Conservation (phyloP, 441 rosid genomes). For the Eruca vesicaria region DNA sequence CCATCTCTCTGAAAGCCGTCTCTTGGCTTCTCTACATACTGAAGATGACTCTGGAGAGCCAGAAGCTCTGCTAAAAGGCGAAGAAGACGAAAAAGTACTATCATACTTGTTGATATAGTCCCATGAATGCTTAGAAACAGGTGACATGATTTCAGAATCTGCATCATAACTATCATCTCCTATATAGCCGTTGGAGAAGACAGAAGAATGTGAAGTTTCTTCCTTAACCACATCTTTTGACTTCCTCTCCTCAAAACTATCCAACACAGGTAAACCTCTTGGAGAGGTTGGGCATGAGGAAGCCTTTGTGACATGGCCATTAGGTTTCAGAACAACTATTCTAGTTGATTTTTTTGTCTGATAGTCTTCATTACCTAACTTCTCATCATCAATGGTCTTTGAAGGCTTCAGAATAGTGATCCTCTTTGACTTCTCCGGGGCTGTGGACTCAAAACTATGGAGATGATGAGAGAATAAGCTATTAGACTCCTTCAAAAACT, state of each 20-base stretch:
- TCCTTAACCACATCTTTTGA: constrained; percentile 60
- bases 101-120: constrained; percentile 65
- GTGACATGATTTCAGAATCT: constrained; percentile 78
- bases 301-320: constrained; percentile 46
- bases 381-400: constrained; percentile 51
- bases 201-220: constrained; percentile 66
- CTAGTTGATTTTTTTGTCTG: constrained; percentile 55
- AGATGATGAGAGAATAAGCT: constrained; percentile 61
- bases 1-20: constrained; percentile 97
- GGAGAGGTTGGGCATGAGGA: constrained; percentile 56
- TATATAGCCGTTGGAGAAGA: constrained; percentile 43
- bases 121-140: constrained; percentile 80
- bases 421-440: constrained; percentile 71
- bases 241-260: constrained; percentile 45
- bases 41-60: constrained; percentile 91
- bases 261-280: constrained; percentile 39
- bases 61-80: constrained; percentile 65
- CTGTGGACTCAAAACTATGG: constrained; percentile 42
- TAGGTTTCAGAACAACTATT: constrained; percentile 90
- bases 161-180: constrained; percentile 70
- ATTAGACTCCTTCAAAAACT: constrained; percentile 81
- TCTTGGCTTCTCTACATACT: constrained; percentile 91
- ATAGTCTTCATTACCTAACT: constrained; percentile 31
- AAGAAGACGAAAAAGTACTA: constrained; percentile 57
- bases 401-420: constrained; percentile 89